Evolutionary conservation across 352 stramenopile species (phyloP).

Genomic region (Phytopythium oedochilum): DNA sequence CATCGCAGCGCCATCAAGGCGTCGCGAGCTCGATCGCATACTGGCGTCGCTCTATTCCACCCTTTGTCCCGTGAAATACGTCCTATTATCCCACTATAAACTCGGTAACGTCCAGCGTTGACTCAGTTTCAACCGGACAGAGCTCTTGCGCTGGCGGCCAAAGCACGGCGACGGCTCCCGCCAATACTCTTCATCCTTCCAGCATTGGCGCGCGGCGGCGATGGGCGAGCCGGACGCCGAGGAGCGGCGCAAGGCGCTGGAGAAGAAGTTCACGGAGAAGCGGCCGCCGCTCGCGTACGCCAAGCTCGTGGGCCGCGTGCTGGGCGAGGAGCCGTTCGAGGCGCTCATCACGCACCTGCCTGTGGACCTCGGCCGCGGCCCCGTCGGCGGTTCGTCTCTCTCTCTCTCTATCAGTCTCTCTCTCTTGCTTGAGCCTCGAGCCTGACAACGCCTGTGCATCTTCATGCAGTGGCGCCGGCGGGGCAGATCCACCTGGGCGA

Average conservation of each 20-base stretch:
- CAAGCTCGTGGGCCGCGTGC: conserved; percentile 59
- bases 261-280: conserved; percentile 74
- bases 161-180: too few species aligned
- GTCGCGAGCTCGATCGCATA: too few species aligned
- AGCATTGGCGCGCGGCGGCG: too few species aligned
- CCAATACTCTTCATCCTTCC: too few species aligned
- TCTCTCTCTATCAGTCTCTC: too few species aligned
- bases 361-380: conserved; percentile 63
- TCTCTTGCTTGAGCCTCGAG: too few species aligned
- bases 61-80: background rate
- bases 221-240: conserved; percentile 23
- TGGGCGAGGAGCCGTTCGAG: conserved; percentile 63
- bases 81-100: background rate
- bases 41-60: background rate
- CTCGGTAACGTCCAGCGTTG: too few species aligned
- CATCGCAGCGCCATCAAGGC: too few species aligned
- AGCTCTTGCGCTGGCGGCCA: background rate
- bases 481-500: conserved; percentile 65
- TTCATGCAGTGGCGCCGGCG: conserved; percentile 24
- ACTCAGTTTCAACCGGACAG: background rate
- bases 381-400: conserved; percentile 21
- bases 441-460: too few species aligned
- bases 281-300: conserved; percentile 78
- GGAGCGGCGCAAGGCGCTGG: conserved; percentile 72
- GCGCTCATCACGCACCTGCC: conserved; percentile 76